phyloP scores from a whole-genome alignment of 228 moss, liverwort and hornwort genomes.

The Sphagnum fallax region DNA sequence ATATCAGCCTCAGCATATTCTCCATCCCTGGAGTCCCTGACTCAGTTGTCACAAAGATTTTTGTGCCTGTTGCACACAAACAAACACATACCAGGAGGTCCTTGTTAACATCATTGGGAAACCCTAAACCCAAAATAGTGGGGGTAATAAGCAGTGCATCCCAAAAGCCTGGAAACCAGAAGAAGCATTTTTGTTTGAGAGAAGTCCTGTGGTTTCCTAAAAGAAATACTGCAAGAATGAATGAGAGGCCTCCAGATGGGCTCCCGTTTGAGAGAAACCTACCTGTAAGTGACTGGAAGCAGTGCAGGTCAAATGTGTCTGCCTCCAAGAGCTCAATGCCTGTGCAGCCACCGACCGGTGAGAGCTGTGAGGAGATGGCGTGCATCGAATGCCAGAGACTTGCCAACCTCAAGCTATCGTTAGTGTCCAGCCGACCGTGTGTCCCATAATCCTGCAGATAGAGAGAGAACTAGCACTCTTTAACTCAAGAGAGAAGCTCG shows the following conservation, averaged over 20 bases:
- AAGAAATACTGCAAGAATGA: too few relatives aligned
- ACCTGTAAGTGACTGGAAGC: slow-evolving; percentile 90
- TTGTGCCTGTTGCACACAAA: slow-evolving; percentile 42
- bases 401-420: slow-evolving; percentile 86
- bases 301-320: slow-evolving; percentile 76
- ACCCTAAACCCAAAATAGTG: neutral
- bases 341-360: slow-evolving; percentile 73
- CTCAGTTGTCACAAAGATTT: slow-evolving; percentile 74
- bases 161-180: neutral
- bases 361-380: slow-evolving; percentile 82
- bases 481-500: neutral
- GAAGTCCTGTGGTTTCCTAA: too few relatives aligned
- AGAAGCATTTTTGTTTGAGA: too few relatives aligned
- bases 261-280: neutral
- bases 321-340: slow-evolving; percentile 83
- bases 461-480: neutral
- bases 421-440: slow-evolving; percentile 75
- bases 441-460: slow-evolving; percentile 72
- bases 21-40: slow-evolving; percentile 52
- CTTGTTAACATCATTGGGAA: neutral
- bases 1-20: slow-evolving; percentile 49
- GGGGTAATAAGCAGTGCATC: neutral
- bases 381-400: slow-evolving; percentile 98
- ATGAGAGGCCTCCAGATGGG: too few relatives aligned
- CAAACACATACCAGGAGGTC: neutral